Percentiles rank a stretch among this genome's conserved stretches.
Evolutionary conservation across 305 asterid genomes (phyloP).

Genomic region (Nicotiana rustica): DNA sequence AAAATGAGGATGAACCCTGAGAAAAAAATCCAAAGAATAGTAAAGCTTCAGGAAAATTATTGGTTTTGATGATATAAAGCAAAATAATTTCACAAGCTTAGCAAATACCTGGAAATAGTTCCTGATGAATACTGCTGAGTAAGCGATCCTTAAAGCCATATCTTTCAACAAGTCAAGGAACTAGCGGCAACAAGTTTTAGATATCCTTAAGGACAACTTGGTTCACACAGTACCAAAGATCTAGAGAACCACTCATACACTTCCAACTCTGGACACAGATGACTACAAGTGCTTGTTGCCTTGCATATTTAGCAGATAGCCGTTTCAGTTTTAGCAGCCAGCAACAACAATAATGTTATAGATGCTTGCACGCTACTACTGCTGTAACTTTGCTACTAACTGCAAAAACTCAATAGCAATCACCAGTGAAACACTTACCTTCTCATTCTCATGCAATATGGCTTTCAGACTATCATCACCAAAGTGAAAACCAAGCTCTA

Average conservation of each 20-base stretch:
- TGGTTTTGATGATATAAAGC: neutral
- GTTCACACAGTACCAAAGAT: neutral
- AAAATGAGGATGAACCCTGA: conserved; percentile 80
- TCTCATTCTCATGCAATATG: neutral
- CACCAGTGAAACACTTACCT: neutral
- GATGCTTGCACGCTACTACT: neutral
- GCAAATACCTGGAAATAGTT: conserved; percentile 77
- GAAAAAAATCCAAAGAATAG: conserved; percentile 24
- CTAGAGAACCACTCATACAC: neutral
- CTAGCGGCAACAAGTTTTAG: neutral
- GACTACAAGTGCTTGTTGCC: neutral
- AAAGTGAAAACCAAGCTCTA: neutral
- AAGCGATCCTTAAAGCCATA: conserved; percentile 82
- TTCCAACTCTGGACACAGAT: neutral
- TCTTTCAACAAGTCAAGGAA: conserved; percentile 71
- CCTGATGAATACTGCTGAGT: conserved; percentile 81
- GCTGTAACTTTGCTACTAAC: neutral
- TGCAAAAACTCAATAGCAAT: neutral
- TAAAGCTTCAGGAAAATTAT: neutral
- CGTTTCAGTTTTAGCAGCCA: neutral
- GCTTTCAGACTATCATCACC: neutral
- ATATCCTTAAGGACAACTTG: neutral
- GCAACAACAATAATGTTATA: neutral
- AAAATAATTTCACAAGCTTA: neutral
- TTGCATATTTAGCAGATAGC: neutral